Evolutionary conservation across 2,329 filamentous ascomycete species (phyloP), one percentile per base, ranked within the genome.

Genomic region (Neonectria punicea): DNA sequence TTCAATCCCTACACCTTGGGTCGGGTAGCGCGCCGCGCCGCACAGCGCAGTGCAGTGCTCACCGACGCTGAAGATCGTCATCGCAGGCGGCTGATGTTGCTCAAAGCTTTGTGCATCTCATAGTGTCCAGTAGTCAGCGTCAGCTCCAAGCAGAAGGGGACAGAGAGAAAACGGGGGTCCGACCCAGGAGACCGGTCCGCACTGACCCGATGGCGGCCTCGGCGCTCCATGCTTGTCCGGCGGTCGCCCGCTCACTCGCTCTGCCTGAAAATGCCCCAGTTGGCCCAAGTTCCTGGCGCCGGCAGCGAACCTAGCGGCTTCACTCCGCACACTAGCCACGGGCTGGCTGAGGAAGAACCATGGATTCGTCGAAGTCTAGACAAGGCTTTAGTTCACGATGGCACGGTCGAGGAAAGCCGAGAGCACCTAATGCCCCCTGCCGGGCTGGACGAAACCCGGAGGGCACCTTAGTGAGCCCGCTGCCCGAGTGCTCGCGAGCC

Each of bases 111-210:
- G 32, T 51, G 16, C 46, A 28, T 50, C 25, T 22, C 49, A 36
- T 18, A 50, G 53, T 50, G 25, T 41, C 34, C 34, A 5, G 39
- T 43, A 43, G n/a, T 11, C 39, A 43, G 8, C n/a, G 8, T 20
- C 39, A 43, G 46, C 22, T n/a, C 25, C 5, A 25, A 25, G 25
- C 25, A 25, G 8, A 49, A 8, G 34, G 54, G 53, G 25, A 32
- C 16, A 44, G 30, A 43, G 50, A 22, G 54, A 43, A 50, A 64
- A 53, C 66, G 68, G 63, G 60, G 50, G 46, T 54, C 49, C 49
- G 58, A 66, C 71, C 71, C 71, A 71, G 69, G 65, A 60, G 66
- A 50, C 53, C 51, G 71, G 71, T 63, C 70, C 44, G 72, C 72
- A 70, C 56, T 71, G 71, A 64, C 65, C 68, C 36, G 53, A 67